Conservation (phyloP, 208 protist genomes). For the Acanthamoeba polyphaga region DNA sequence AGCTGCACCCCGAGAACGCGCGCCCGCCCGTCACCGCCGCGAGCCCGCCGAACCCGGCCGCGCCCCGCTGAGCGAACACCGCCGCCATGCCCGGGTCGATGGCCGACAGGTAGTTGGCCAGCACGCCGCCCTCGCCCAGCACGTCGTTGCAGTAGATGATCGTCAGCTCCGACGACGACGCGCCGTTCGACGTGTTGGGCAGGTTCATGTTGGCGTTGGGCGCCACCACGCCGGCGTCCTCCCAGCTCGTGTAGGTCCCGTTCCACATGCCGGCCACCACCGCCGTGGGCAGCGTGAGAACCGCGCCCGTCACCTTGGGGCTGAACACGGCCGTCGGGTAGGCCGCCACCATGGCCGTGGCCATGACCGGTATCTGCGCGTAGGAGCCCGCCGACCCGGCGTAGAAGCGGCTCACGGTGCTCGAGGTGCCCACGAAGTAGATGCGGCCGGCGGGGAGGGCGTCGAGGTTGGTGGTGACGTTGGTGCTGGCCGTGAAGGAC, state of each 20-base stretch:
- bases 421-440: background rate
- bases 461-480: background rate
- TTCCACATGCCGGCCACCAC: background rate
- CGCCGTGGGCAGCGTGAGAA: background rate
- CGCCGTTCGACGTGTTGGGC: background rate
- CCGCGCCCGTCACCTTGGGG: background rate
- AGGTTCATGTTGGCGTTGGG: background rate
- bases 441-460: background rate
- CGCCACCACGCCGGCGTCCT: background rate
- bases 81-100: background rate
- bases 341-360: background rate
- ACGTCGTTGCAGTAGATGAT: slow-evolving; percentile 2
- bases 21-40: background rate
- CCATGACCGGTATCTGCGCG: slow-evolving; percentile 12
- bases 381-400: background rate
- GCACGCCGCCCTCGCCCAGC: background rate
- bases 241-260: background rate
- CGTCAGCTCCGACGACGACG: background rate
- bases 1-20: background rate
- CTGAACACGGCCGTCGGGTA: background rate
- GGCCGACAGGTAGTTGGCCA: background rate
- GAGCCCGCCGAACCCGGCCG: background rate
- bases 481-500: background rate
- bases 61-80: background rate
- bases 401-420: background rate